Evolutionary conservation across 306 rosid genomes (phyloP), one percentile per base, ranked within the genome.

Genomic region (Sophora flavescens): DNA sequence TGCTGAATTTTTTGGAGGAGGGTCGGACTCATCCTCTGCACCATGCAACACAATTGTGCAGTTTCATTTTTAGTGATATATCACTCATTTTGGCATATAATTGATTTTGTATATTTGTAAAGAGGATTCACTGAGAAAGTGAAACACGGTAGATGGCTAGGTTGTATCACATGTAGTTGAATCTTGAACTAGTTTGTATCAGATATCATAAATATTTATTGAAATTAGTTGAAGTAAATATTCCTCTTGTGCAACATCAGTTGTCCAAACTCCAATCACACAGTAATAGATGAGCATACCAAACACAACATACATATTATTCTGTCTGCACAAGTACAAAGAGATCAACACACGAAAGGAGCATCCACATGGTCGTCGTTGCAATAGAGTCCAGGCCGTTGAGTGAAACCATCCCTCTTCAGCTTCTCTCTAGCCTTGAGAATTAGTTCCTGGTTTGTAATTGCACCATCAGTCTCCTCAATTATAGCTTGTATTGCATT

Each of bases 341-440:
- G 9, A 38, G 14, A 56, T 63, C 74, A 74, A 59, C 79, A 70
- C 75, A 90, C 85, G 65, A 92, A 94, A n/a, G 95, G 78, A 51
- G 87, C 87, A 63, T 88, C 89, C 17, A 79, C 89, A 44, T 87
- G 83, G 33, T 85, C 85, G 72, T 94, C 97, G 60, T 77, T 72
- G 86, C 98, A 92, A 45, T 94, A 94, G 77, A 92, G 98, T n/a
- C 98, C 97, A 17, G 98, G 98, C 44, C 44, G 86, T 76, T 94
- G 98, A 26, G 87, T 44, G 72, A 86, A 94, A 6, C 98, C 98
- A 38, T 74, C 90, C 51, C 33, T 51, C 84, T 88, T 78, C 26
- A 94, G 91, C 82, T 64, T 62, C 80, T 83, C 73, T 72, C 98
- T 78, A 33, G 96, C 91, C 85, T 32, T 86, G 15, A 16, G 11